Evolutionary conservation across 768 basidiomycete genomes (phyloP).

Genomic region (Tephrocybe sp.): DNA sequence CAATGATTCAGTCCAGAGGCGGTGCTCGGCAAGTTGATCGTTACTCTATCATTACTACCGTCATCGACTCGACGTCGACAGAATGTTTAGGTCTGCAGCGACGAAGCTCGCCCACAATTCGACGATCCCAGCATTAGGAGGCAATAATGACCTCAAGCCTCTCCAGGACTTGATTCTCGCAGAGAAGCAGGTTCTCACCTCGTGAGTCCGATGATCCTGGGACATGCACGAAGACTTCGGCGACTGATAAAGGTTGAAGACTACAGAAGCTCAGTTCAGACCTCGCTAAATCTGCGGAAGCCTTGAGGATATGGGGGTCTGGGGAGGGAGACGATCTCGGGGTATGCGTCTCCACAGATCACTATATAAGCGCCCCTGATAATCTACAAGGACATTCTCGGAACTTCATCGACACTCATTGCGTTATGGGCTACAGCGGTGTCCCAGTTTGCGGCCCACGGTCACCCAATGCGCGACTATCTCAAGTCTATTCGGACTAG

Average conservation of each 20-base stretch:
- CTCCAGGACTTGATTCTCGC: constrained; percentile 89
- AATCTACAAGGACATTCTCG: constrained; percentile 63
- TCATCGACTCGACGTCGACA: not conserved
- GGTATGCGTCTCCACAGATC: constrained; percentile 39
- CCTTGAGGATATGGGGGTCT: constrained; percentile 68
- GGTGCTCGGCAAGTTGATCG: too few species aligned
- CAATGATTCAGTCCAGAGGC: too few species aligned
- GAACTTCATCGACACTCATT: constrained; percentile 67
- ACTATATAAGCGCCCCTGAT: constrained; percentile 1
- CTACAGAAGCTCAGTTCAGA: constrained; percentile 68
- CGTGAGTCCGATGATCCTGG: too few species aligned
- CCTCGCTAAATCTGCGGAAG: constrained; percentile 68
- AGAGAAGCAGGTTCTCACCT: constrained; percentile 78
- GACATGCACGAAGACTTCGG: too few species aligned
- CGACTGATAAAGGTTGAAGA: constrained; percentile 32
- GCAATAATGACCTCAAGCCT: constrained; percentile 75
- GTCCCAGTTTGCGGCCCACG: constrained; percentile 67
- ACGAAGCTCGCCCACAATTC: constrained; percentile 89
- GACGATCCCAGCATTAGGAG: constrained; percentile 66
- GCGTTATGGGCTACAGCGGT: constrained; percentile 68
- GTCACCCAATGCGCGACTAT: constrained; percentile 66
- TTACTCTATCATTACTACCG: not conserved
- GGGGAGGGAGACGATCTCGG: constrained; percentile 84
- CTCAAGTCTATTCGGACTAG: constrained; percentile 83
- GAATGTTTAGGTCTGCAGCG: constrained; percentile 78